A percentile compares a stretch with the other conserved stretches of the same genome.
These are phyloP conservation scores for Ulota crispa DNA, from an alignment of 225 moss, liverwort and hornwort species.

Conservation along the genomic window DNA sequence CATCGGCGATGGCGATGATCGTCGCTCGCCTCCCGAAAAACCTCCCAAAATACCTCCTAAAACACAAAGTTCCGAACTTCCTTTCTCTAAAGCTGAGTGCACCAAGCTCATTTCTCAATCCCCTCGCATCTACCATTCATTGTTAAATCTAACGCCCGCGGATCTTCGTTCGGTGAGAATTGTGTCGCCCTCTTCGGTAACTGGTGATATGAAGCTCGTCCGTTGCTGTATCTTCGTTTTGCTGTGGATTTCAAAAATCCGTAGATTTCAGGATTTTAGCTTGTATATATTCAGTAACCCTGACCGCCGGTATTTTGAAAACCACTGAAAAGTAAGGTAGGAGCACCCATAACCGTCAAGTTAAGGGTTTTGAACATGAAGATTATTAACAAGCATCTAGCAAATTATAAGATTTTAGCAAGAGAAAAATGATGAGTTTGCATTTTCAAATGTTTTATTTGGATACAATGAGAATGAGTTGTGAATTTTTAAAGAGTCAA, in stretches of 20 bases:
- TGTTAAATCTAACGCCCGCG: accelerated
- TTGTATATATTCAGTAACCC: neutral
- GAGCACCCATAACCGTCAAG: too few relatives aligned
- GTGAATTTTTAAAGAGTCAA: too few relatives aligned
- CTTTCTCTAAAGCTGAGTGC: neutral
- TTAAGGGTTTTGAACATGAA: too few relatives aligned
- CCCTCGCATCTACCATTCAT: neutral
- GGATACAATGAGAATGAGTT: too few relatives aligned
- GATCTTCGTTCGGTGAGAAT: neutral
- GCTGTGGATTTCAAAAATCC: neutral
- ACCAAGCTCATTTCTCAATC: neutral
- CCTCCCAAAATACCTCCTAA: neutral
- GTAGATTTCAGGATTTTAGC: neutral
- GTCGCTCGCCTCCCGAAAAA: neutral
- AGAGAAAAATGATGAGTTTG: too few relatives aligned
- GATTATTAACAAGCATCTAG: too few relatives aligned
- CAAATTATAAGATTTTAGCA: too few relatives aligned
- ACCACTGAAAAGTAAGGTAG: neutral
- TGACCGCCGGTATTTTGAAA: neutral
- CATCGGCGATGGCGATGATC: constrained; percentile 19
- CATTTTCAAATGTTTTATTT: too few relatives aligned
- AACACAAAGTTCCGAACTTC: neutral
- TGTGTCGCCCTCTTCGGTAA: neutral
- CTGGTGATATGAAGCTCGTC: neutral
- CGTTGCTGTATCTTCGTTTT: neutral